Base-by-base conservation (phyloP, 352 stramenopile genomes). In the Globisporangium nagaii region DNA sequence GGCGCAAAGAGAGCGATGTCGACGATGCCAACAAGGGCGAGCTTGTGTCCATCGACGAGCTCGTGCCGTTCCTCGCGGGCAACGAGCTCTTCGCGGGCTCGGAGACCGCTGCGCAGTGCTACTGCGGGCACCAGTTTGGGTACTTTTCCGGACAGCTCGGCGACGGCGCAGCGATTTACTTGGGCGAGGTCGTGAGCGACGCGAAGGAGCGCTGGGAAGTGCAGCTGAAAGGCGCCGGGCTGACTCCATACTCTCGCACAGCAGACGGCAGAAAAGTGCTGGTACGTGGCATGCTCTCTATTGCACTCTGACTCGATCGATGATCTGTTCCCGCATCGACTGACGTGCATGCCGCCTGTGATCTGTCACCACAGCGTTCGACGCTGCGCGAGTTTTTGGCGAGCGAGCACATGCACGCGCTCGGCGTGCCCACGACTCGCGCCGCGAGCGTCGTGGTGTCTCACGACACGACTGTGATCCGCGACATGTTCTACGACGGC, bases 321-420 rank as follows among this genome's bases (percentile, higher is more conserved):
- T n/a, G n/a, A n/a, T n/a, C n/a, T n/a, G n/a, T n/a, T n/a, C n/a
- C n/a, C n/a, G n/a, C n/a, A n/a, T n/a, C n/a, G n/a, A n/a, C n/a
- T n/a, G n/a, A n/a, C n/a, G n/a, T n/a, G n/a, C n/a, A n/a, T n/a
- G n/a, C n/a, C n/a, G n/a, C n/a, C n/a, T n/a, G n/a, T n/a, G n/a
- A n/a, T n/a, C n/a, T n/a, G n/a, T n/a, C n/a, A n/a, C n/a, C n/a
- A 15, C 64, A 98, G 32, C 73, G 96, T 39, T 98, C 92, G 2
- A 98, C 89, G 28, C 83, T 99, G 56, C 80, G 97, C 41, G 97
- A 99, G 80, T 99, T 99, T 61, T 68, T 99, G 4, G 95, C 90
- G 10, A 97, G 80, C 55, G 96, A 99, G 70, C 86, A 97, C 37
- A 98, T 99, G 94, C 84, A 98, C 61, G 80, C 84, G 24, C 74